Conservation (phyloP, 2,329 filamentous ascomycete species). For the Xylariaceae sp. region DNA sequence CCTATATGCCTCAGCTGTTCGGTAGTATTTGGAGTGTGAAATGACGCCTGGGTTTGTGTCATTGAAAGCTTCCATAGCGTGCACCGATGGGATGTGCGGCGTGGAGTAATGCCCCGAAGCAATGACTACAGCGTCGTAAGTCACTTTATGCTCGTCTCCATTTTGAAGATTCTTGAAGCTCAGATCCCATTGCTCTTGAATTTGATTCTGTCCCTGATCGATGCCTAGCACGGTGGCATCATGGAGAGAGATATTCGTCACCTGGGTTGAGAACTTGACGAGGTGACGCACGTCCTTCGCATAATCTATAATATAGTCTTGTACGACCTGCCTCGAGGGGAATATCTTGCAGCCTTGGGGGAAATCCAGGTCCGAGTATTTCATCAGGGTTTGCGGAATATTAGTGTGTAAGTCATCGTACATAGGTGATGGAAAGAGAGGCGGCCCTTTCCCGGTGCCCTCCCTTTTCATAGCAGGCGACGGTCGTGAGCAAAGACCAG, state of each 20-base stretch:
- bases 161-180: slow-evolving; percentile 47
- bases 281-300: slow-evolving; percentile 62
- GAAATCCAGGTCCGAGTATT: slow-evolving; percentile 68
- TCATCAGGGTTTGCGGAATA: slow-evolving; percentile 78
- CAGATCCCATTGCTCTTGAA: slow-evolving; percentile 56
- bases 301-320: slow-evolving; percentile 70
- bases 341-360: slow-evolving; percentile 64
- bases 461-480: slow-evolving; percentile 1
- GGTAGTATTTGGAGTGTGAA: slow-evolving; percentile 76
- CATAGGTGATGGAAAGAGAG: slow-evolving; percentile 75
- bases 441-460: slow-evolving; percentile 26
- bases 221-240: background rate
- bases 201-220: background rate
- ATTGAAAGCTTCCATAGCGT: slow-evolving; percentile 57
- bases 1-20: slow-evolving; percentile 57
- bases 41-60: slow-evolving; percentile 55
- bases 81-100: slow-evolving; percentile 54
- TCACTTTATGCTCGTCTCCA: slow-evolving; percentile 33
- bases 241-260: slow-evolving; percentile 45
- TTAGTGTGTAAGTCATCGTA: slow-evolving; percentile 84
- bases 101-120: slow-evolving; percentile 73
- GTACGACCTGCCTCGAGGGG: slow-evolving; percentile 66
- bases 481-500: slow-evolving; percentile 10
- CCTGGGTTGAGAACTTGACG: slow-evolving; percentile 67
- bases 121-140: slow-evolving; percentile 71